Conservation (phyloP, 2,329 filamentous ascomycete genomes). For the Fusarium sp. region DNA sequence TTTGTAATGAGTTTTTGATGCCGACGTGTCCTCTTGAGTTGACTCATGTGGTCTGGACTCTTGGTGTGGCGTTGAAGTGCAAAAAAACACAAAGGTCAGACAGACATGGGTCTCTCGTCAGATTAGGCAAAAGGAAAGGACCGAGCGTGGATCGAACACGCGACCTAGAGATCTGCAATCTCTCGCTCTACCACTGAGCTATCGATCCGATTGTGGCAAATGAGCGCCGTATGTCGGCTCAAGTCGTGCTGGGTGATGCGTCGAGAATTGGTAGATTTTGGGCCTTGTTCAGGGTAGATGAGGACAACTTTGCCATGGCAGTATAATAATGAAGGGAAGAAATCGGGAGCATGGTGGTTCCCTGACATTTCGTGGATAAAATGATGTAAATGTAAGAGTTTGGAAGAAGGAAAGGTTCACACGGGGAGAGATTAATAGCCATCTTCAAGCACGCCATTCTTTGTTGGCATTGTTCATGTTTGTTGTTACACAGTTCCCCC, state of each 20-base stretch:
- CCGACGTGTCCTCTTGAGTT: background rate
- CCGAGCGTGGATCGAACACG: constrained; percentile 41
- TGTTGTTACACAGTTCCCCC: background rate
- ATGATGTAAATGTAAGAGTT: too few species aligned
- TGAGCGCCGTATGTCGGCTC: rapidly evolving
- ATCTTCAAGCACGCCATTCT: background rate
- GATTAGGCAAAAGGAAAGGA: constrained; percentile 24
- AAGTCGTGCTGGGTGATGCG: background rate
- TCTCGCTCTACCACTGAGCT: constrained; percentile 42
- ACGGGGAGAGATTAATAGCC: background rate
- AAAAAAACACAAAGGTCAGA: constrained; percentile 20
- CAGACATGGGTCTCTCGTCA: background rate
- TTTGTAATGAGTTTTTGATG: background rate
- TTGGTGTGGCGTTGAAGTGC: constrained; percentile 12
- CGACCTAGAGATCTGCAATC: constrained; percentile 41
- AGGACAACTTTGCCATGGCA: background rate
- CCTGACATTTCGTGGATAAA: too few species aligned
- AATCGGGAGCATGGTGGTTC: too few species aligned
- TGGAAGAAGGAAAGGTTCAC: background rate
- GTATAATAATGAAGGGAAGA: too few species aligned
- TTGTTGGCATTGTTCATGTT: background rate
- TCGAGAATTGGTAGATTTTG: background rate
- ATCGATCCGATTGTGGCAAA: constrained; percentile 26
- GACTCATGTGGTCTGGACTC: background rate
- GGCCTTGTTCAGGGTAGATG: background rate